Base-by-base conservation (phyloP, 176 grass and related monocot species). In the Carex scoparia region DNA sequence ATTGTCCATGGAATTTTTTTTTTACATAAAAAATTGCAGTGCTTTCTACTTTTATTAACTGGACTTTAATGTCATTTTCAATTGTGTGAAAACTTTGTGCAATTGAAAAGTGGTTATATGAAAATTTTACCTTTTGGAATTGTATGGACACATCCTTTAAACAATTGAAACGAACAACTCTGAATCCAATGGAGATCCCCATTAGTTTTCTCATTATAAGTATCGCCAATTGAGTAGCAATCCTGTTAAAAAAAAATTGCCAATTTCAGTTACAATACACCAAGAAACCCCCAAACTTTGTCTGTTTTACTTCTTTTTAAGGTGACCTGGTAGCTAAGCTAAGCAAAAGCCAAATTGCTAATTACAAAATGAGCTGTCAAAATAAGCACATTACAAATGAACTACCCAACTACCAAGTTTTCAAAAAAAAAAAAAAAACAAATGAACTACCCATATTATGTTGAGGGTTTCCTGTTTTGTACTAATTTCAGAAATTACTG, bases 181-280 rank as follows among this genome's bases (percentile, higher is more conserved):
- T 87, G 84, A 90, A 95, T 14, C 74, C 85, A 73, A 98, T 85
- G 65, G 89, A 95, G 69, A 92, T 82, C 27, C 94, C 92, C 83
- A 84, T 78, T 19, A 56, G 61, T 18, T 82, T 84, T 54, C 38
- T 92, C 70, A 95, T 90, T 63, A 98, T 65, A 88, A 90, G 87
- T 44, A 87, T 82, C 80, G 85, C 28, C 71, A 84, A 88, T 84
- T 85, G 94, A 69, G 83, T 84, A 84, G 87, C 58, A 57, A 98
- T 86, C 67, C 95, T 98, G 89, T 35, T 70, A 85, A 86, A 48
- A 27, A 31, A 60, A 87, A 81, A 8, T 63, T 65, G 80, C 15
- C 65, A 65, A 51, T 18, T 6, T 4, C 27, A 64, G 14, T 61
- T 48, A 79, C 53, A 37, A 72, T 30, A 38, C 37, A 68, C 60